Evolutionary conservation across 2,329 filamentous ascomycete genomes (phyloP).

Genomic region (Fusarium sp.): DNA sequence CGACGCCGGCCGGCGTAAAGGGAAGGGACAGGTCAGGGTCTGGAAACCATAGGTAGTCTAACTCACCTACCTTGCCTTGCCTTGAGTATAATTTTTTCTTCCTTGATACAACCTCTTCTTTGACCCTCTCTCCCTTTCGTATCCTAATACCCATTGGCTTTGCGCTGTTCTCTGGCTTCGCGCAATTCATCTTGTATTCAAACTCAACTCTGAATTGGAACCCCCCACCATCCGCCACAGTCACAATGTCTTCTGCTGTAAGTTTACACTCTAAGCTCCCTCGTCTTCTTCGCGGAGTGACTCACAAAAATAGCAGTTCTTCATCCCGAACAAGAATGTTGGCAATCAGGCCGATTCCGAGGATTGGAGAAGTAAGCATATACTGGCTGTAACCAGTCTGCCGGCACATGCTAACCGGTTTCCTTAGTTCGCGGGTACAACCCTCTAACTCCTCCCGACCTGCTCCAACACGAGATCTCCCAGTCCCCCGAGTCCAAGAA

Average conservation of each 20-base stretch:
- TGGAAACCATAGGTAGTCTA: conserved; percentile 27
- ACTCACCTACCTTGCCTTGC: neutral
- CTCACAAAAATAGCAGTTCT: conserved; percentile 62
- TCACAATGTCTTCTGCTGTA: conserved; percentile 47
- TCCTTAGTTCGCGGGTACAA: conserved; percentile 84
- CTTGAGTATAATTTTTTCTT: conserved; percentile 7
- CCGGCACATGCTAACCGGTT: conserved; percentile 39
- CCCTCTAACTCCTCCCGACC: conserved; percentile 89
- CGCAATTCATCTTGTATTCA: conserved; percentile 7
- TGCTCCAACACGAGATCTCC: conserved; percentile 92
- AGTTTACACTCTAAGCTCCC: conserved; percentile 27
- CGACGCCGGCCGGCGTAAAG: conserved; percentile 42
- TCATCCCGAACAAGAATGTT: conserved; percentile 81
- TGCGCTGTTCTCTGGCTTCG: conserved; percentile 1
- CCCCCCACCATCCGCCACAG: conserved; percentile 21
- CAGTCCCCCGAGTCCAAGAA: conserved; percentile 66
- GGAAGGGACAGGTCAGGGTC: conserved; percentile 35
- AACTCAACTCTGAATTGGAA: conserved; percentile 10
- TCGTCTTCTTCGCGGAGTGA: conserved; percentile 40
- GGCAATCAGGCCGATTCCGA: conserved; percentile 79
- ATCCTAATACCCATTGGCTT: neutral
- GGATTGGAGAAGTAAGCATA: conserved; percentile 80
- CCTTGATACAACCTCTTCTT: conserved; percentile 4
- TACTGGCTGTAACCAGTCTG: conserved; percentile 19
- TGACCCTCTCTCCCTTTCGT: conserved; percentile 1